Conservation (phyloP, 179 eudicot genomes). For the Sideroxylon spinosum region DNA sequence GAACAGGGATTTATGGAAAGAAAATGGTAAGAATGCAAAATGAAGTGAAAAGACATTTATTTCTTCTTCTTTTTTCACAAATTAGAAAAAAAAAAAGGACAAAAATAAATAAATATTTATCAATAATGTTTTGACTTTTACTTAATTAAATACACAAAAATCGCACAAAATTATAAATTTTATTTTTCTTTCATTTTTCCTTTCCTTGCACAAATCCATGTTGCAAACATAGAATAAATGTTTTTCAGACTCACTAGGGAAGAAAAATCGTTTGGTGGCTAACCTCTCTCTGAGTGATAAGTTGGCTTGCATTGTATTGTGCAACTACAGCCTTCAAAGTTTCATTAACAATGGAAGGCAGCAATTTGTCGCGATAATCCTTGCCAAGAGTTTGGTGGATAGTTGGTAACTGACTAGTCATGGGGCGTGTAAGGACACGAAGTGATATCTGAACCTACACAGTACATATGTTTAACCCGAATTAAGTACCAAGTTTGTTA, state of each 20-base stretch:
- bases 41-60: too few species aligned
- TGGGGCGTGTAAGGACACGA: constrained; percentile 62
- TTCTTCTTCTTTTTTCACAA: neutral
- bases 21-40: too few species aligned
- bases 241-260: neutral
- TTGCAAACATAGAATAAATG: too few species aligned
- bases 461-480: neutral
- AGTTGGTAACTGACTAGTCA: constrained; percentile 40
- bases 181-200: too few species aligned
- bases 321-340: constrained; percentile 72
- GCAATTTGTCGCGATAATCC: constrained; percentile 55
- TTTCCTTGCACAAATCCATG: too few species aligned
- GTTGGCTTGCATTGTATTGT: constrained; percentile 71
- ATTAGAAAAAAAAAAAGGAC: neutral
- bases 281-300: constrained; percentile 74
- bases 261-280: neutral
- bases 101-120: neutral
- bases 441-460: constrained; percentile 54
- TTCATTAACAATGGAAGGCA: constrained; percentile 69
- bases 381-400: constrained; percentile 59
- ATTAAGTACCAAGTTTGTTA: too few species aligned
- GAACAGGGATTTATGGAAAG: too few species aligned
- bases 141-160: too few species aligned
- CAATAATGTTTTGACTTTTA: too few species aligned
- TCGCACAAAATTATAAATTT: too few species aligned